Evolutionary conservation across 2,329 filamentous ascomycete genomes (phyloP), one percentile per base, ranked within the genome.

Genomic region (Hymenoscyphus fraxineus): DNA sequence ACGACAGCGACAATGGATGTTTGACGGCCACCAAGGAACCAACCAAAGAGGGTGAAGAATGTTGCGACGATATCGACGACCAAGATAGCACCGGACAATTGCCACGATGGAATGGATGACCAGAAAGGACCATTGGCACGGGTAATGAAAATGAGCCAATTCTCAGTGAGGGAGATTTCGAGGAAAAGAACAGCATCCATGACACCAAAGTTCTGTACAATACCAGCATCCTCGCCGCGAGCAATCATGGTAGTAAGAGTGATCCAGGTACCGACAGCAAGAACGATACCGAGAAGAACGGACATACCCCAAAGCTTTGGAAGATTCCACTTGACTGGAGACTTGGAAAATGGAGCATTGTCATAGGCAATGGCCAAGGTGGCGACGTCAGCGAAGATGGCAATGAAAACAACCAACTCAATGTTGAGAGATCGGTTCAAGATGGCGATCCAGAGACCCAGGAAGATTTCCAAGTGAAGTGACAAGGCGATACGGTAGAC

Each of bases 141-240:
- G 69, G 92, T 96, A 80, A 96, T 94, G 83, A 97, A 96, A 79
- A 97, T 97, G 61, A 96, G 85, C 92, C 93, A 96, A 82, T 96
- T 97, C 84, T 96, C 91, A 66, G 92, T 93, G 62, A 96, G 85
- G 13, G 91, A 92, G 77, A 96, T 91, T 80, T 96, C 87, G 44
- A 97, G 88, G 85, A 96, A 96, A 74, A 97, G 80, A 65, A 96
- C 88, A 72, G 88, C 87, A 72, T 96, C 91, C 63, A 91, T 81
- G 76, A 88, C 85, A 84, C 92, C 92, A 73, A 89, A 91, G 81
- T 95, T 94, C 83, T 96, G 90, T 70, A 93, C 90, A 72, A 96
- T 94, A 85, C 92, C 92, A 73, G 90, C 90, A 71, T 90, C 79
- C 73, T 88, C 80, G 68, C 85, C 83, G 69, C 84, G 80, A 74